Evolutionary conservation across 805 yeast species (phyloP), one percentile per base, ranked within the genome.

Genomic region (Ogataea trehaloabstinens): DNA sequence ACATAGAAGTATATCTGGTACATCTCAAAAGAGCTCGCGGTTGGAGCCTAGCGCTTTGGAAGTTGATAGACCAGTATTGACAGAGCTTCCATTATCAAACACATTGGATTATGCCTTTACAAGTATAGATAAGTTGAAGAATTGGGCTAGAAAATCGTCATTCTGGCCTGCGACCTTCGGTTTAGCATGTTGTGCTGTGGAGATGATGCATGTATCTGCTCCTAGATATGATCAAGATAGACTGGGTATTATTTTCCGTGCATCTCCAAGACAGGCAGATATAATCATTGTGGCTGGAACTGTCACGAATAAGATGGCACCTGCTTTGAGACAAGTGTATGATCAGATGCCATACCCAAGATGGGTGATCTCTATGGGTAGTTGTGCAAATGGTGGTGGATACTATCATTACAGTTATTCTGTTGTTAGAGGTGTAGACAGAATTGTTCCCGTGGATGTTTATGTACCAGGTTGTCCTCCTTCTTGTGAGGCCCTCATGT

Each of bases 381-480:
- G 91, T 6, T 86, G 95, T 68, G 95, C 95, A 47, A 86, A 86
- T 61, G 95, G 95, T 46, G 95, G 95, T 45, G 95, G 95, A 24
- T 86, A 86, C 67, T 86, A 86, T 68, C 95, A 86, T 64, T 86
- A 86, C 66, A 83, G 93, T 8, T 86, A 86, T 67, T 76, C 89
- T 29, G 95, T 87, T 19, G 95, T 87, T 17, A 74, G 95, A 60
- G 95, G 95, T 35, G 88, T 93, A 57, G 95, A 86, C 70, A 71
- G 95, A 58, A 73, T 86, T 40, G 82, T 87, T 31, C 95, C 95
- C 12, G 95, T 86, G 19, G 95, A 86, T 62, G 83, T 86, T 28
- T 86, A 87, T 58, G 95, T 86, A 38, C 95, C 95, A 15, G 95
- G 95, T 7, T 86, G 95, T 66, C 95, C 95, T 19, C 95, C 95